These are phyloP conservation scores for Acacia melanoxylon DNA, from an alignment of 306 rosid species.

Conservation along the genomic window DNA sequence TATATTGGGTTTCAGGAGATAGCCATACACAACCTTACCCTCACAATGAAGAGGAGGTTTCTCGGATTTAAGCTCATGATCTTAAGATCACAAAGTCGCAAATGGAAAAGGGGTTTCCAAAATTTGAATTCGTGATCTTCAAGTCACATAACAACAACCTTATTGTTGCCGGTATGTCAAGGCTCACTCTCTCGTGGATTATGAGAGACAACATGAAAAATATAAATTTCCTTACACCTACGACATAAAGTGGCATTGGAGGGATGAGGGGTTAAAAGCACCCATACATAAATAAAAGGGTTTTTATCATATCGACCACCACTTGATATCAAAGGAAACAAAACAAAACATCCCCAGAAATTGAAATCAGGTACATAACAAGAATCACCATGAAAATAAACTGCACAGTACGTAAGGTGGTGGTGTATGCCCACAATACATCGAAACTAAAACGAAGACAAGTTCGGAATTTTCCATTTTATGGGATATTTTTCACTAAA, in stretches of 20 bases:
- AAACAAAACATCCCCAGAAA: conserved; percentile 9
- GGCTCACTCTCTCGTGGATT: not conserved
- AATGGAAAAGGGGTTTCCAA: no score
- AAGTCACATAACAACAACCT: no score
- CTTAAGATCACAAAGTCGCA: no score
- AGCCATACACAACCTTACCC: no score
- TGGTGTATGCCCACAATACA: not conserved
- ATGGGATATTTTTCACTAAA: conserved; percentile 33
- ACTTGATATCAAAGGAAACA: not conserved
- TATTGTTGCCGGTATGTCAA: no score
- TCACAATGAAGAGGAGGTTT: no score
- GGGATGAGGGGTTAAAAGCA: not conserved
- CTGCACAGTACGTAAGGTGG: not conserved
- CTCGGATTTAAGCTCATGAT: no score
- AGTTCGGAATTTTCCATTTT: conserved; percentile 8
- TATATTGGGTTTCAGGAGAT: no score
- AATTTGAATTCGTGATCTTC: no score
- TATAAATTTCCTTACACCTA: not conserved
- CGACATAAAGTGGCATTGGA: not conserved
- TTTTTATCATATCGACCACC: not conserved
- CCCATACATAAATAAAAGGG: not conserved
- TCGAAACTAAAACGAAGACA: not conserved
- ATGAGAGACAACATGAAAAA: not conserved
- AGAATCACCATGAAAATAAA: not conserved
- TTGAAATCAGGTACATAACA: not conserved